Percentiles rank a stretch among this genome's conserved stretches.
Conservation (phyloP, 306 rosid genomes). For the Corylus heterophylla region DNA sequence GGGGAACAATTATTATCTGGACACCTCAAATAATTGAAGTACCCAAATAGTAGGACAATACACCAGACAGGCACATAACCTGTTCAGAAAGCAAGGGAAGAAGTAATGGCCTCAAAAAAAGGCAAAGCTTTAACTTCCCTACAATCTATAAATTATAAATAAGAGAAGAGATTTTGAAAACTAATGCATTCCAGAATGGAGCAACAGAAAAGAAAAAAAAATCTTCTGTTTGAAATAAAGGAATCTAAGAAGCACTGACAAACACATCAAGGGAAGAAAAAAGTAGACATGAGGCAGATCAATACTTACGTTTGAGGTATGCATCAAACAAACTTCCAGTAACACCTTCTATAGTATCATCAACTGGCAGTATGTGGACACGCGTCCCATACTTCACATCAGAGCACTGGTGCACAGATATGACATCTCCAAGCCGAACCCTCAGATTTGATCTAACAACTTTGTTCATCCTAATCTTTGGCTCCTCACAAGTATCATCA, state of each 20-base stretch:
- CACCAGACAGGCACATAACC: background rate
- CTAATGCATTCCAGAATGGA: background rate
- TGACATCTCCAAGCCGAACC: conserved; percentile 61
- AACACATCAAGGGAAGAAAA: background rate
- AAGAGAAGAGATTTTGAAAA: background rate
- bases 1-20: no score
- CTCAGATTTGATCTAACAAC: conserved; percentile 58
- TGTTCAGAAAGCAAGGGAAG: background rate
- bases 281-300: background rate
- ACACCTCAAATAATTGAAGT: background rate
- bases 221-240: background rate
- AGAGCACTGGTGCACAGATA: conserved; percentile 54
- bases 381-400: conserved; percentile 59
- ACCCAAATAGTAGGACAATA: background rate
- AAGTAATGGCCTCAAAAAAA: background rate
- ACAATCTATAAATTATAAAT: background rate
- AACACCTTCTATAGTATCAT: conserved; percentile 56
- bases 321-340: conserved; percentile 58
- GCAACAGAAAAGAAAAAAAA: background rate
- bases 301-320: conserved; percentile 54
- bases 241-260: background rate
- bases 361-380: conserved; percentile 52
- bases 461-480: conserved; percentile 53
- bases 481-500: conserved; percentile 52
- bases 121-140: background rate